Percentiles rank a stretch among this genome's conserved stretches.
Evolutionary conservation across 106 monocot genomes (phyloP).

Genomic region (Narthecium ossifragum): DNA sequence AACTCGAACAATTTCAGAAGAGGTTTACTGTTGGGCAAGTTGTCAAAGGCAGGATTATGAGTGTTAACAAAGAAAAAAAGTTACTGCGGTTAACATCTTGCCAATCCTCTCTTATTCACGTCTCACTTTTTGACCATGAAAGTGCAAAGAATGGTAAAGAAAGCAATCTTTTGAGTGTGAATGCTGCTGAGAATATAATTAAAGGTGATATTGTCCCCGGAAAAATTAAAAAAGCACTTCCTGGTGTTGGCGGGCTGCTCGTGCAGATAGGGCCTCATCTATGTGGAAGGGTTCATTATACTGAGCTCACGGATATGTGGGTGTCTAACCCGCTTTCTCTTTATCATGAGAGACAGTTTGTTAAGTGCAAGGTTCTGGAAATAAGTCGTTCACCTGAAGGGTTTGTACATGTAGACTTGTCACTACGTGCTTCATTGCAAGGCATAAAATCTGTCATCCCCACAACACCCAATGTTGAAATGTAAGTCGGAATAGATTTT

Average conservation of each 20-base stretch:
- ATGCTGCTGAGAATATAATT: constrained; percentile 29
- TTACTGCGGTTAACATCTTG: constrained; percentile 35
- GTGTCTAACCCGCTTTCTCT: constrained; percentile 40
- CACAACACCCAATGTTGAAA: not conserved
- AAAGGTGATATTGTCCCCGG: constrained; percentile 72
- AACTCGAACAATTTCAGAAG: constrained; percentile 69
- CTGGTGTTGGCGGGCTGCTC: constrained; percentile 80
- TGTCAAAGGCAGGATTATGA: constrained; percentile 50
- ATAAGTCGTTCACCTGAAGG: constrained; percentile 51
- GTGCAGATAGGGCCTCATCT: constrained; percentile 92
- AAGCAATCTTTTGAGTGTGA: constrained; percentile 14
- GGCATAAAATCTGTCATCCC: not conserved
- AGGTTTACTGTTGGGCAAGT: constrained; percentile 50
- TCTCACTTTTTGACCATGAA: not conserved
- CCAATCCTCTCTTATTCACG: constrained; percentile 3
- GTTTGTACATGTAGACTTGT: constrained; percentile 71
- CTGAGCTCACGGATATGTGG: constrained; percentile 75
- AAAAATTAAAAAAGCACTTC: constrained; percentile 67
- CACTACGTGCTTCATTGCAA: constrained; percentile 44
- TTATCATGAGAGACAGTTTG: constrained; percentile 75
- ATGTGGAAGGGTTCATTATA: constrained; percentile 79
- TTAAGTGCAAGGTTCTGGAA: constrained; percentile 80
- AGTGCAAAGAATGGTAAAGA: constrained; percentile 1
- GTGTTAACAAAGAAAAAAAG: constrained; percentile 53
- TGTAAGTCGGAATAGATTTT: constrained; percentile 55